These are phyloP conservation scores for Daedaleopsis nitida DNA, from an alignment of 768 basidiomycete genomes.

Conservation along the genomic window DNA sequence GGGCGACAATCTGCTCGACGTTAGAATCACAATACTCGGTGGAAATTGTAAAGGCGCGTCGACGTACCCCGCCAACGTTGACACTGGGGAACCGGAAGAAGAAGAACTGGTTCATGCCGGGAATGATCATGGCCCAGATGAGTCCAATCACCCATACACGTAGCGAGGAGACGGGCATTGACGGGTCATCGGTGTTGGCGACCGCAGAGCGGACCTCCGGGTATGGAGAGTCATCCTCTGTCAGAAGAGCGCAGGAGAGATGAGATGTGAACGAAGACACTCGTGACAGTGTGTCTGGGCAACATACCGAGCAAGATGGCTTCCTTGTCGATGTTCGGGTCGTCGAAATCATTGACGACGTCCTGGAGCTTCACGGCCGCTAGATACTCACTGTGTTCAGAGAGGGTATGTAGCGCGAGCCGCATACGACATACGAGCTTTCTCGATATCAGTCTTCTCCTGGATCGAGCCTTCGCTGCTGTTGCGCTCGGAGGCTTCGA, in stretches of 20 bases:
- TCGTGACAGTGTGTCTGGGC: neutral
- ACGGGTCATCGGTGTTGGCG: slow-evolving; percentile 64
- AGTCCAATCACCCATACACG: slow-evolving; percentile 48
- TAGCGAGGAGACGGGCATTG: slow-evolving; percentile 54
- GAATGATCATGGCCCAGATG: slow-evolving; percentile 55
- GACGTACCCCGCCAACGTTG: slow-evolving; percentile 48
- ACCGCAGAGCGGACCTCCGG: slow-evolving; percentile 46
- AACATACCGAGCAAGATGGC: slow-evolving; percentile 26
- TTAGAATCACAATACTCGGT: neutral
- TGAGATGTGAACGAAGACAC: too few species aligned
- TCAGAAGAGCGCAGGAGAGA: neutral
- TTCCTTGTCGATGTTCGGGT: slow-evolving; percentile 38
- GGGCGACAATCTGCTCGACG: slow-evolving; percentile 60
- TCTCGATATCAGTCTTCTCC: slow-evolving; percentile 18
- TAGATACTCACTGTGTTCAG: neutral
- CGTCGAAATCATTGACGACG: slow-evolving; percentile 30
- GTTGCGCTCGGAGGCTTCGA: slow-evolving; percentile 8
- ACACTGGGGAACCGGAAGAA: slow-evolving; percentile 77
- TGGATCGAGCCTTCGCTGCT: slow-evolving; percentile 10
- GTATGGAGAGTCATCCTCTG: slow-evolving; percentile 32
- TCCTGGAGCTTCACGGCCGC: slow-evolving; percentile 8
- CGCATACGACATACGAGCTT: neutral
- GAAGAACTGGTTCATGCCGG: slow-evolving; percentile 74
- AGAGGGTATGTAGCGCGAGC: neutral
- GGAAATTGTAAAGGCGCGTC: neutral